Conservation (phyloP, 768 basidiomycete genomes). For the Paxillus rubicundulus region DNA sequence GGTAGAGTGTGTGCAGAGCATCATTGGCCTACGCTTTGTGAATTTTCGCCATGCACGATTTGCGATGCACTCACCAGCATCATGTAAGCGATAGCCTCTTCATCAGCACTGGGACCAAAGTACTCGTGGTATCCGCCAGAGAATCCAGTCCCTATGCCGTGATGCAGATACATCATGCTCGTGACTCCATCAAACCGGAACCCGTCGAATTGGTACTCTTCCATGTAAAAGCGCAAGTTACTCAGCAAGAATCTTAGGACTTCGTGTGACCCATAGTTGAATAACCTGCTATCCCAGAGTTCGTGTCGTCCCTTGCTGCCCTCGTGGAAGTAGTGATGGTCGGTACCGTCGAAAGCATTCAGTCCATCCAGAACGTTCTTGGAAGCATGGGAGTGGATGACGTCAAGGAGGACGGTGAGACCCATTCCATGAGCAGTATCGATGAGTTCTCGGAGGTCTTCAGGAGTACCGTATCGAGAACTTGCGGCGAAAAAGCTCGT, state of each 20-base stretch:
- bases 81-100: slow-evolving; percentile 90
- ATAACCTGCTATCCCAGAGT: slow-evolving; percentile 96
- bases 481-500: slow-evolving; percentile 97
- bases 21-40: slow-evolving; percentile 77
- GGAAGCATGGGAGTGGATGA: slow-evolving; percentile 98
- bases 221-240: slow-evolving; percentile 93
- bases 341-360: slow-evolving; percentile 95
- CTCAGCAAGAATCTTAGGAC: slow-evolving; percentile 93
- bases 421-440: slow-evolving; percentile 95
- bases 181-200: slow-evolving; percentile 99
- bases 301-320: slow-evolving; percentile 89
- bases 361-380: slow-evolving; percentile 96
- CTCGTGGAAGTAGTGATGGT: slow-evolving; percentile 96
- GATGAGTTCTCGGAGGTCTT: slow-evolving; percentile 92
- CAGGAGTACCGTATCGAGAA: slow-evolving; percentile 93
- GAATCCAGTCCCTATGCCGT: slow-evolving; percentile 97
- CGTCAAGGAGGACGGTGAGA: slow-evolving; percentile 88
- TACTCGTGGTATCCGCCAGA: slow-evolving; percentile 99
- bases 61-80: slow-evolving; percentile 74
- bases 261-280: slow-evolving; percentile 95
- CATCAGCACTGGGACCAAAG: slow-evolving; percentile 81
- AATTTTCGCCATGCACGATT: not conserved
- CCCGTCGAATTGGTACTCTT: slow-evolving; percentile 94
- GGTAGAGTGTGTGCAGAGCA: slow-evolving; percentile 78
- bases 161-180: slow-evolving; percentile 98